Conservation (phyloP, 345 rosid species). For the Hibiscus trionum region DNA sequence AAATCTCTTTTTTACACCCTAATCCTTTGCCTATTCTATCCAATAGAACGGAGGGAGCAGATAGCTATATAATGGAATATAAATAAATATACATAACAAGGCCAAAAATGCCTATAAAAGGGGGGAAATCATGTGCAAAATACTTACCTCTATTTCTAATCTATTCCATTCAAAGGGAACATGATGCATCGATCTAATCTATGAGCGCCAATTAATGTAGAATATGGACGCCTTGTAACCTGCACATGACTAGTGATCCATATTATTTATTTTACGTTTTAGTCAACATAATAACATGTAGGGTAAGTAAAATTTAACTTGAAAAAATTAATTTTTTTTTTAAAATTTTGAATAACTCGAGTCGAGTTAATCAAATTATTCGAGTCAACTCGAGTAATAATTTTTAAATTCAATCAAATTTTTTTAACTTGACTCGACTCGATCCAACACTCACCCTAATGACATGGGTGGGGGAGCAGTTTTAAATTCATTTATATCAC, state of each 20-base stretch:
- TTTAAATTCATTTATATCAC: background rate
- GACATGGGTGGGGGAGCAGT: background rate
- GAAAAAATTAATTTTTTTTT: too few relatives aligned
- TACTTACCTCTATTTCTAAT: background rate
- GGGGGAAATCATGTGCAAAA: background rate
- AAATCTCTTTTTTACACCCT: too few relatives aligned
- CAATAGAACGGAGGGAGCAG: too few relatives aligned
- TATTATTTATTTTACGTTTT: background rate
- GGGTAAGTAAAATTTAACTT: too few relatives aligned
- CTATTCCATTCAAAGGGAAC: background rate
- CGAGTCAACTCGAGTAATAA: too few relatives aligned
- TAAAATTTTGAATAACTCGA: too few relatives aligned
- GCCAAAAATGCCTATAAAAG: background rate
- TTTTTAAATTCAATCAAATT: too few relatives aligned
- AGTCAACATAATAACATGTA: background rate
- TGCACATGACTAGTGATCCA: slow-evolving; percentile 1
- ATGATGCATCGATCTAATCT: background rate
- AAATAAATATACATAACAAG: background rate
- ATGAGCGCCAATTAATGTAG: background rate
- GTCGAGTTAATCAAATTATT: too few relatives aligned
- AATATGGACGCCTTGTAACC: background rate
- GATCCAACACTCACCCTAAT: background rate
- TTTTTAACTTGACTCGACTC: too few relatives aligned
- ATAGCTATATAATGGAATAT: too few relatives aligned
- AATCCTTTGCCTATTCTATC: too few relatives aligned